Evolutionary conservation across 2,329 filamentous ascomycete species (phyloP), one percentile per base, ranked within the genome.

Genomic region (Cercospora canescens): DNA sequence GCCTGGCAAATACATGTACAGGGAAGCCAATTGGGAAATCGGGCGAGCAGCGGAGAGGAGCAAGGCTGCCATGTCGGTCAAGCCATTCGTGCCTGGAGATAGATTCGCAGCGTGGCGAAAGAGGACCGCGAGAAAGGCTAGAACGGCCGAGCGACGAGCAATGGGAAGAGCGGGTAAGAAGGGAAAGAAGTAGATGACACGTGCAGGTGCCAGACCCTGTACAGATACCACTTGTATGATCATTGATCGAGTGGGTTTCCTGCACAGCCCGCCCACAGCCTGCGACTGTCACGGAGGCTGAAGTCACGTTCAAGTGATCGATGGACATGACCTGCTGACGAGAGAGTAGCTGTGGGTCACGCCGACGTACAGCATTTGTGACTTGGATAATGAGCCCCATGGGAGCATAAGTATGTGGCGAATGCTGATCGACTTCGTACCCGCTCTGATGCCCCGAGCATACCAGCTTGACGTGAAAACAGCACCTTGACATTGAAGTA

Each of bases 11-110:
- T 89, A 89, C 74, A 87, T 87, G 80, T 89, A 86, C 75, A 81
- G 89, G 69, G 71, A 89, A 77, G 82, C 86, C 7, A 91, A 91
- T 76, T 89, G 87, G 86, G 80, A 87, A 77, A 90, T 91, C 81
- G 88, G 88, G 62, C 79, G 87, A 5, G 83, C 84, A 30, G 87
- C 86, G 6, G 87, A 91, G 78, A 83, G 82, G 75, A 73, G 71
- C 54, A 69, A 72, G 55, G 85, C 85, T 26, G 85, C 85, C 26
- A 81, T 88, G 61, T 81, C 81, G 69, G 87, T 88, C 6, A 80
- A 80, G 75, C 69, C 71, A 50, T 89, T 86, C 74, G 82, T 86
- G 67, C 84, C 83, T 12, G 83, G 85, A 41, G 87, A 89, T 74
- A 80, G 87, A 58, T 91, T 86, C 82, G 79, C 84, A 72, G 89